phyloP scores from a whole-genome alignment of 768 basidiomycete species.

The Boletus sp. region DNA sequence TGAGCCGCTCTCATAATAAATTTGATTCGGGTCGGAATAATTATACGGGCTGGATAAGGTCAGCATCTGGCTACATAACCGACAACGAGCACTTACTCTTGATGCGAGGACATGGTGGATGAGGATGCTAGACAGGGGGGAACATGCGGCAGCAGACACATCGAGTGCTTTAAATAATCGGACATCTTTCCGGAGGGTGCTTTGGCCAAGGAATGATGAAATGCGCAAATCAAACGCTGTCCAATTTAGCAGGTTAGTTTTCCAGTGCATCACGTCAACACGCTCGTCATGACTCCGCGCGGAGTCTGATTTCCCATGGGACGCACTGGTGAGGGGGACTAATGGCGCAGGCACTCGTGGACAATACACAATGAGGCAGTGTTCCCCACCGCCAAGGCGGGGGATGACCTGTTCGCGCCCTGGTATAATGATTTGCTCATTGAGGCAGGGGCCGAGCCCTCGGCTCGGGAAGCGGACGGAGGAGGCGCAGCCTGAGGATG shows the following conservation, averaged over 20 bases:
- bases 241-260: constrained; percentile 19
- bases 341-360: constrained; percentile 11
- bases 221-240: constrained; percentile 17
- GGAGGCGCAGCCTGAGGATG: constrained; percentile 20
- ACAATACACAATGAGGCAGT: constrained; percentile 19
- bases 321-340: neutral
- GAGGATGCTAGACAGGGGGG: constrained; percentile 3
- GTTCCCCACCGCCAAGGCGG: constrained; percentile 17
- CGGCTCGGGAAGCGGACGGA: neutral
- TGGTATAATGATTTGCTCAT: neutral
- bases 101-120: constrained; percentile 21
- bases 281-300: neutral
- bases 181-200: constrained; percentile 10
- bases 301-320: constrained; percentile 9
- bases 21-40: neutral
- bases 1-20: constrained; percentile 5
- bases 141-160: constrained; percentile 4
- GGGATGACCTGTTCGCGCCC: neutral
- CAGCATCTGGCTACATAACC: neutral
- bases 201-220: constrained; percentile 22
- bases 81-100: constrained; percentile 13
- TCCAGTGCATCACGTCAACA: constrained; percentile 31
- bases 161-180: constrained; percentile 25
- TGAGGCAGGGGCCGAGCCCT: neutral
- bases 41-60: constrained; percentile 9